Evolutionary conservation across 2,329 filamentous ascomycete species (phyloP).

Genomic region (Ophiostoma triangulosporum): DNA sequence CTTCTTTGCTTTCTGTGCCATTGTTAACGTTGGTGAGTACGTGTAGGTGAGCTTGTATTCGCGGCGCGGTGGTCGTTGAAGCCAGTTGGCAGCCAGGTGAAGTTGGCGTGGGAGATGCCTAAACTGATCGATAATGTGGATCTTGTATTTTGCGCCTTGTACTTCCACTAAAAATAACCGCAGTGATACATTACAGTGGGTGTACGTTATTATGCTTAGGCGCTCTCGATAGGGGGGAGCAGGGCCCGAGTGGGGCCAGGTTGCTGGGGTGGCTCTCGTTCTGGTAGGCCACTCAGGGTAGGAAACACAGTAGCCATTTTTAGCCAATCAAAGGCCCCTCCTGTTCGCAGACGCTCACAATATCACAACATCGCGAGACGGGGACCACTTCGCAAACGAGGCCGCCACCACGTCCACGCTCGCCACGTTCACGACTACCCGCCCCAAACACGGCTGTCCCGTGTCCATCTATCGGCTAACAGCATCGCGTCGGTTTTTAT

Average conservation of each 20-base stretch:
- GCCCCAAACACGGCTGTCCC: background rate
- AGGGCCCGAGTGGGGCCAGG: conserved; percentile 10
- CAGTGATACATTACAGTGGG: background rate
- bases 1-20: conserved; percentile 52
- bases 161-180: background rate
- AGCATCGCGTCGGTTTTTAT: background rate
- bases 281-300: conserved; percentile 20
- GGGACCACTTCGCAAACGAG: conserved; percentile 1
- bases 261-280: conserved; percentile 24
- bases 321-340: conserved; percentile 24
- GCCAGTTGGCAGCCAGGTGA: background rate
- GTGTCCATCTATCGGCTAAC: background rate
- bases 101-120: background rate
- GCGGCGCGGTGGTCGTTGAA: background rate
- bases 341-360: conserved; percentile 23
- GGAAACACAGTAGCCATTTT: conserved; percentile 2
- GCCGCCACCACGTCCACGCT: conserved; percentile 8
- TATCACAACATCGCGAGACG: conserved; percentile 30
- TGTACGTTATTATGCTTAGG: no score
- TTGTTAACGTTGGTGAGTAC: conserved; percentile 18
- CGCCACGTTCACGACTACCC: conserved; percentile 5
- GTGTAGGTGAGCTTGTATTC: background rate
- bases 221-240: background rate
- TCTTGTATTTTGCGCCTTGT: background rate
- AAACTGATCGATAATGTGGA: background rate